Evolutionary conservation across 192 early-diverging fungal species (phyloP).

Genomic region (Entophlyctis helioformis): DNA sequence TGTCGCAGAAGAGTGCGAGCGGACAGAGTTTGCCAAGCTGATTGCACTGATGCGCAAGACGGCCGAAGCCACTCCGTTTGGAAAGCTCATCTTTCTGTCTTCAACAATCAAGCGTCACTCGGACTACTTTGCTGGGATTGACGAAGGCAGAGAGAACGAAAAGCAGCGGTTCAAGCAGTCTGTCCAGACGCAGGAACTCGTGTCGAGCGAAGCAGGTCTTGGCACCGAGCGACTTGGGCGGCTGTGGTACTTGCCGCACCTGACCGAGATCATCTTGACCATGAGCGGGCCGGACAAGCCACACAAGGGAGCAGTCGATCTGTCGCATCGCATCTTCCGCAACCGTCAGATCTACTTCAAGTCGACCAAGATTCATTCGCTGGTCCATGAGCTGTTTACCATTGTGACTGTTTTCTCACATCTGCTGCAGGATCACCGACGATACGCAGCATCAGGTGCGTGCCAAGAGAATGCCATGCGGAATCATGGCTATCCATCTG

Average conservation of each 20-base stretch:
- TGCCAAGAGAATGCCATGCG: too few species aligned
- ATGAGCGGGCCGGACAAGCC: slow-evolving; percentile 12
- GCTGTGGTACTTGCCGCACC: slow-evolving; percentile 42
- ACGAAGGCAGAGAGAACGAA: not conserved
- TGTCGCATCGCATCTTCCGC: slow-evolving; percentile 14
- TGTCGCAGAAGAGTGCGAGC: slow-evolving; percentile 32
- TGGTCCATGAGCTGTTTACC: slow-evolving; percentile 25
- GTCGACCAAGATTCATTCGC: slow-evolving; percentile 22
- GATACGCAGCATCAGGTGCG: slow-evolving; percentile 25
- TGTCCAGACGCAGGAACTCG: slow-evolving; percentile 29
- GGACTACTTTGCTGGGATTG: slow-evolving; percentile 28
- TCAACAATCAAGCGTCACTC: slow-evolving; percentile 20
- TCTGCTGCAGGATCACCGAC: slow-evolving; percentile 31
- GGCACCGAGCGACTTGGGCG: too few species aligned
- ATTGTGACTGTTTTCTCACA: slow-evolving; percentile 23
- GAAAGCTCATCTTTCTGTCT: slow-evolving; percentile 22
- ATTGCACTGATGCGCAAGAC: slow-evolving; percentile 19
- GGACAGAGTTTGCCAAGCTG: slow-evolving; percentile 27
- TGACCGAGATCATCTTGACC: slow-evolving; percentile 29
- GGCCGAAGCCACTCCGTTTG: slow-evolving; percentile 11
- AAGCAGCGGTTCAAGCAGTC: slow-evolving; percentile 4
- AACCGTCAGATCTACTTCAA: slow-evolving; percentile 21
- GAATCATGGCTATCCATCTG: too few species aligned
- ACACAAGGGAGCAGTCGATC: slow-evolving; percentile 12
- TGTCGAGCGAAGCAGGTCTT: too few species aligned